phyloP scores from a whole-genome alignment of 257 asterid species.

The Ophiorrhiza pumila region DNA sequence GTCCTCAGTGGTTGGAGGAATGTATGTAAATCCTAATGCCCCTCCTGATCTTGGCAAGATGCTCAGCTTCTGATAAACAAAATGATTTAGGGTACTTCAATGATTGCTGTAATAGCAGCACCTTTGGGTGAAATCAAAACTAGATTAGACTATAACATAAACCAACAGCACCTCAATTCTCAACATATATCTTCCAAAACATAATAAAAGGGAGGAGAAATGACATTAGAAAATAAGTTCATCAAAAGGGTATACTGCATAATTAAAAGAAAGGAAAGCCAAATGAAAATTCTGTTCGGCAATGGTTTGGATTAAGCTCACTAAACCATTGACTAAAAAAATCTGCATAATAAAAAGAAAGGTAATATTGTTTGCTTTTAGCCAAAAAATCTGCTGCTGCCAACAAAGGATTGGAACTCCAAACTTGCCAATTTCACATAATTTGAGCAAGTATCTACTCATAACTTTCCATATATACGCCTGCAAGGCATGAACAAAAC shows the following conservation, averaged over 20 bases:
- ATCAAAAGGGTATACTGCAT: not conserved
- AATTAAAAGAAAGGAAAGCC: not conserved
- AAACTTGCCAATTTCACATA: not conserved
- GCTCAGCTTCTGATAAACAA: conserved; percentile 78
- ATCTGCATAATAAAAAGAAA: no score
- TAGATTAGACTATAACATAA: not conserved
- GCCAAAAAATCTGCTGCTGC: not conserved
- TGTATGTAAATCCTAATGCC: conserved; percentile 91
- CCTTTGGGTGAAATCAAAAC: not conserved
- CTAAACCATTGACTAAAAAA: not conserved
- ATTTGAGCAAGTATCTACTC: not conserved
- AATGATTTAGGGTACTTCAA: conserved; percentile 9
- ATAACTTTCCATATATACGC: not conserved
- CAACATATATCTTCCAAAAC: not conserved
- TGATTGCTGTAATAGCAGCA: not conserved
- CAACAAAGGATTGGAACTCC: not conserved
- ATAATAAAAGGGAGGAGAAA: not conserved
- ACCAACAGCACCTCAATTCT: not conserved
- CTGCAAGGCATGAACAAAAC: not conserved
- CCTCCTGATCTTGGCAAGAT: conserved; percentile 99
- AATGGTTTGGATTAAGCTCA: not conserved
- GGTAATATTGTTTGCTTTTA: no score
- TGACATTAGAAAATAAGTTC: not conserved
- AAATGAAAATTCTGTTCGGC: not conserved
- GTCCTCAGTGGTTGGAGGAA: conserved; percentile 88